phyloP scores from a whole-genome alignment of 441 rosid genomes.

The Iberis amara region DNA sequence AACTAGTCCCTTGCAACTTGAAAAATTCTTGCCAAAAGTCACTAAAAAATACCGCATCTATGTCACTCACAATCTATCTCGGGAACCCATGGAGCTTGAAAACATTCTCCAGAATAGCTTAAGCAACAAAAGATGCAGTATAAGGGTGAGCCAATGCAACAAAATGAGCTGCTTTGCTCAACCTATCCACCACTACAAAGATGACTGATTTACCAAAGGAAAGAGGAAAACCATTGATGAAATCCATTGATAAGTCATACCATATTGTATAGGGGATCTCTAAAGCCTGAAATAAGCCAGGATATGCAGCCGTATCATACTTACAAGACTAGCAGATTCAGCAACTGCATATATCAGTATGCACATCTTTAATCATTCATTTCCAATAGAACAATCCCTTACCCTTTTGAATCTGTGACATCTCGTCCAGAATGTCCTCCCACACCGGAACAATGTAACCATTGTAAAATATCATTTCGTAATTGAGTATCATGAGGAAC shows the following conservation, averaged over 20 bases:
- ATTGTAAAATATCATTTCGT: background rate
- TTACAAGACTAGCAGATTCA: background rate
- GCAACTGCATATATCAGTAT: accelerated
- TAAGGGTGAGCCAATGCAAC: background rate
- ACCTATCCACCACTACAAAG: too few relatives aligned
- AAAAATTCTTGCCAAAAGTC: background rate
- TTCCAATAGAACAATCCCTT: background rate
- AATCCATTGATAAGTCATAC: too few relatives aligned
- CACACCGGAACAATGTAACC: background rate
- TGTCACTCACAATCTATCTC: accelerated
- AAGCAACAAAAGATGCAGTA: background rate
- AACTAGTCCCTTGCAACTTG: accelerated
- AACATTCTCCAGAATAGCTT: background rate
- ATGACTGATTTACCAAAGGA: too few relatives aligned
- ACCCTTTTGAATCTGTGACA: background rate
- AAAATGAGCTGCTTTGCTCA: too few relatives aligned
- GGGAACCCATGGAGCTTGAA: background rate
- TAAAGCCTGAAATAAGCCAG: background rate
- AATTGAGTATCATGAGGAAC: accelerated
- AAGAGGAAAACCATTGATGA: too few relatives aligned
- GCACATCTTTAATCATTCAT: background rate
- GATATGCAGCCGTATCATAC: background rate
- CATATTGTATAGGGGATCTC: background rate
- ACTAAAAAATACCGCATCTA: accelerated
- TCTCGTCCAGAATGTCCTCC: background rate